Evolutionary conservation across 2,329 filamentous ascomycete species (phyloP), one percentile per base, ranked within the genome.

Genomic region (Alternaria dauci): DNA sequence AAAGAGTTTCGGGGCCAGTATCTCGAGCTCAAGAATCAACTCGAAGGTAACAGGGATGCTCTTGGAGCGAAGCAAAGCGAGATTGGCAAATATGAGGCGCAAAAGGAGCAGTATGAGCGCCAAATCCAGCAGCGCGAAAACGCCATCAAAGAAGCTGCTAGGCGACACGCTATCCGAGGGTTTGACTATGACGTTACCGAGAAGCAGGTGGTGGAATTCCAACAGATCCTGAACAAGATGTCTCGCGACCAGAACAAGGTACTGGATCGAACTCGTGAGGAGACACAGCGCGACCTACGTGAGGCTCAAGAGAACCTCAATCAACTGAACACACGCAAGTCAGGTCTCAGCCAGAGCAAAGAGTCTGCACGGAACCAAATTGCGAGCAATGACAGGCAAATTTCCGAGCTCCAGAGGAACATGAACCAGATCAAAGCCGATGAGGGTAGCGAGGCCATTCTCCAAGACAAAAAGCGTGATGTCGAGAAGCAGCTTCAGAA

Each of bases 71-170:
- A 85, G 66, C 81, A 85, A 61, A 82, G 76, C 1, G 90, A 93
- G 68, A 85, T 88, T 69, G 94, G 94, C 43, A 92, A 90, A 67
- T 89, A 90, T 68, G 88, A 95, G 77, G 94, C 94, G 2, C 90
- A 97, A 74, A 93, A 94, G 80, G 90, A 92, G 63, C 92, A 91
- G 70, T 92, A 95, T 74, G 92, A 97, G 74, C 87, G 90, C 4
- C 91, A 97, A 66, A 76, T 97, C 4, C 83, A 87, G 68, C 83
- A 86, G 44, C 90, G 94, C 39, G 85, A 90, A 71, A 84, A 86
- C 9, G 86, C 96, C 76, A 88, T 97, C 56, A 92, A 89, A 65
- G 89, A 94, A 58, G 88, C 92, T 38, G 93, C 94, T 16, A 85
- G 87, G 46, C 84, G 84, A 26, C 91, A 97, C 77, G 89, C 87